Base-by-base conservation (phyloP, 192 early-diverging fungal genomes). In the Helicostylum pulchrum region DNA sequence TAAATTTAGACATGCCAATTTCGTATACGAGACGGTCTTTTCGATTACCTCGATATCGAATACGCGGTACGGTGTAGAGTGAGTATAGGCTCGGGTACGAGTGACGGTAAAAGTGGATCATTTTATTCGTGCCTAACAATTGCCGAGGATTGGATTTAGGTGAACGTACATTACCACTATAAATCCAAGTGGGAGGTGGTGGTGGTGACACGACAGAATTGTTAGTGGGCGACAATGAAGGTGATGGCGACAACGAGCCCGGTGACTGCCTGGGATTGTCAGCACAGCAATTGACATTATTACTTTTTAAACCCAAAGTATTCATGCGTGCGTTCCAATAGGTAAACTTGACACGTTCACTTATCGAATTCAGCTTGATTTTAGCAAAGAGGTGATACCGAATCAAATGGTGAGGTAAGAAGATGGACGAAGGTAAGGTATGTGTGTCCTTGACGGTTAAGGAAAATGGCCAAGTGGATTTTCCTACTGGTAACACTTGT, bases 251-350 rank as follows among this genome's bases (percentile, higher is more conserved):
- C 1, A 17, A 39, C 9, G 36, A 39, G 36, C 6, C 36, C 1
- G 2, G 0, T 39, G 36, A 39, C 6, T 10, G 36, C 36, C 47
- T 48, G 47, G 14, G 47, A 48, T 48, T 48, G 17, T 51, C 6
- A n/a, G 4, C 15, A 31, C 10, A 4, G 26, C 3, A 7, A 32
- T 17, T 17, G 21, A 23, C 20, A 30, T 56, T 56, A 34, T 39
- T 26, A 14, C 11, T 34, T 32, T 34, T 54, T 32, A 39, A 34
- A 9, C 32, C 10, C 9, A 36, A 34, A 10, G 54, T 39, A 17
- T 56, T 56, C 17, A 56, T 56, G 9, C 54, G 54, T 20, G 59
- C 59, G 6, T 20, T 47, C 59, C 59, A 61, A 32, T 46, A 61
- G 3, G 23, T 17, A 7, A 61, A 14, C 10, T 49, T 61, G 7